Conservation (phyloP, 345 rosid genomes). For the Syzygium aqueum region DNA sequence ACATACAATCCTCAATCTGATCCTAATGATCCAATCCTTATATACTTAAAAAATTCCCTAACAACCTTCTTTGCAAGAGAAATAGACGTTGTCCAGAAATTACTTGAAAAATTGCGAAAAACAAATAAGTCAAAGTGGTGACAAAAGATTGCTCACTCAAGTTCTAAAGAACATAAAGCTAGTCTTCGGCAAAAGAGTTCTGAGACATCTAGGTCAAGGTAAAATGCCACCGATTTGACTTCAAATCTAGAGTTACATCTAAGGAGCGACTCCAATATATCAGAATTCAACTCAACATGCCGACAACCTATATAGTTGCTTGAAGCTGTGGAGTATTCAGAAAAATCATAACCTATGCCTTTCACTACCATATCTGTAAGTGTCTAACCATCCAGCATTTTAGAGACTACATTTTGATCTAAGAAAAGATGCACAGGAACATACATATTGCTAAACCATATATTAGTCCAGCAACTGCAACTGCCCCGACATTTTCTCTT, state of each 20-base stretch:
- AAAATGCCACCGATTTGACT: background rate
- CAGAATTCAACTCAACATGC: background rate
- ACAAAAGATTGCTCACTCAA: background rate
- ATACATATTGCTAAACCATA: background rate
- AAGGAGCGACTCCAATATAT: background rate
- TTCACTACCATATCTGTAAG: background rate
- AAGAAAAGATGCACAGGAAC: background rate
- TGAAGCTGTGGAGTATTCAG: background rate
- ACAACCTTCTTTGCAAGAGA: background rate
- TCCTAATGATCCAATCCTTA: background rate
- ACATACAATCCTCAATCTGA: background rate
- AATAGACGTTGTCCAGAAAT: background rate
- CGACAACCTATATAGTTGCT: background rate
- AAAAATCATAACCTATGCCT: background rate
- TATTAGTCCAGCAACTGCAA: background rate
- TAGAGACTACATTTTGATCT: background rate
- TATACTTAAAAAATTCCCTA: background rate
- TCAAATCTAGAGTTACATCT: background rate
- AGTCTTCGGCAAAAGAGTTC: background rate
- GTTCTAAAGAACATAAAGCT: background rate
- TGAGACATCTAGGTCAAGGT: background rate
- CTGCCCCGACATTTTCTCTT: background rate
- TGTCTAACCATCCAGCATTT: background rate
- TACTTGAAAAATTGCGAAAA: background rate
- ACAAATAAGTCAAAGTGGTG: background rate